Conservation (phyloP, 495 filamentous ascomycete species). For the Echria macrotheca region DNA sequence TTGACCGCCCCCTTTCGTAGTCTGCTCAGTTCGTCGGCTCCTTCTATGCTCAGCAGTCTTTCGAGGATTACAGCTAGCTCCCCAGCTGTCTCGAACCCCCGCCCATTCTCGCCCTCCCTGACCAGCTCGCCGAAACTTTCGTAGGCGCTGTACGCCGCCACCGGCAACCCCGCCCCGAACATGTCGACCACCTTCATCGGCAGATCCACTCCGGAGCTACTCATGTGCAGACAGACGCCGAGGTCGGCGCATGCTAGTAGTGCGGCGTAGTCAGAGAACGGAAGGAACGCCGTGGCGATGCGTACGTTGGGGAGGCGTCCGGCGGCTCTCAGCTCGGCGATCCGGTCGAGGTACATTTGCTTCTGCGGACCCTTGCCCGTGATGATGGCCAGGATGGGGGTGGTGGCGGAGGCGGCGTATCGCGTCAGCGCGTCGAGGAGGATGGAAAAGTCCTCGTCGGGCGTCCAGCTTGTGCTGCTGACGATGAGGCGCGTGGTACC, state of each 20-base stretch:
- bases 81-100: constrained; percentile 64
- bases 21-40: constrained; percentile 44
- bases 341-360: constrained; percentile 61
- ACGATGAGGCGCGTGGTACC: constrained; percentile 64
- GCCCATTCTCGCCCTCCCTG: constrained; percentile 76
- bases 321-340: constrained; percentile 51
- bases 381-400: constrained; percentile 65
- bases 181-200: constrained; percentile 99
- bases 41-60: constrained; percentile 52
- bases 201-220: constrained; percentile 88
- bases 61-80: constrained; percentile 55
- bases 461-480: constrained; percentile 92
- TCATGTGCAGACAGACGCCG: constrained; percentile 86
- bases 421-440: constrained; percentile 75
- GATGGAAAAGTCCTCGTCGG: constrained; percentile 90
- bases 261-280: constrained; percentile 73
- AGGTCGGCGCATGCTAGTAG: constrained; percentile 86
- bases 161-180: constrained; percentile 90
- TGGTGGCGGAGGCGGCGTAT: constrained; percentile 45
- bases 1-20: constrained; percentile 68
- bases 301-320: constrained; percentile 61
- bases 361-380: constrained; percentile 90
- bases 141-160: constrained; percentile 77
- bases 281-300: constrained; percentile 77
- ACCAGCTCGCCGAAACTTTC: constrained; percentile 85